Evolutionary conservation across 805 yeast species (phyloP).

Genomic region (Debaryomyces tyrocola): DNA sequence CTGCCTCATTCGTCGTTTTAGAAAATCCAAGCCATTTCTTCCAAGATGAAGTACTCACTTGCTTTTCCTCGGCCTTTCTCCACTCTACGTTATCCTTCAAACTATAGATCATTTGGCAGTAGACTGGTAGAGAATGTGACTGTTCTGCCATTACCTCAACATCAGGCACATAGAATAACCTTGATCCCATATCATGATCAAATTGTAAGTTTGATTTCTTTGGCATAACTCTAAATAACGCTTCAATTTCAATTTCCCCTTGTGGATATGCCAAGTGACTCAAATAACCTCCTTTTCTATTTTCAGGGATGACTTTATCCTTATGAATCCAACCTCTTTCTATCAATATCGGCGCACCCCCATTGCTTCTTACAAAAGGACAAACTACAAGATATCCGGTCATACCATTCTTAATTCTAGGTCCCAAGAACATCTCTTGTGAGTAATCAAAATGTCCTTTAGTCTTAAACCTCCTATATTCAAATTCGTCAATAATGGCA

Average conservation of each 20-base stretch:
- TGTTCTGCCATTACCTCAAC: constrained; percentile 75
- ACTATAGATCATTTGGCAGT: constrained; percentile 72
- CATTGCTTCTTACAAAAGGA: constrained; percentile 74
- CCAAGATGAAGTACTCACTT: constrained; percentile 5
- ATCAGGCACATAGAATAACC: constrained; percentile 78
- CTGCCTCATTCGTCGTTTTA: constrained; percentile 8
- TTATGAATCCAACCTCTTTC: constrained; percentile 93
- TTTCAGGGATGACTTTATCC: constrained; percentile 56
- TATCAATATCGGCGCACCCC: constrained; percentile 74
- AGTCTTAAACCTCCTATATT: constrained; percentile 74
- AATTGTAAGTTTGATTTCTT: constrained; percentile 66
- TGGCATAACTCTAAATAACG: constrained; percentile 69
- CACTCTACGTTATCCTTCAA: constrained; percentile 63
- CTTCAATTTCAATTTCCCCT: constrained; percentile 70
- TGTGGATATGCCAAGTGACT: constrained; percentile 71
- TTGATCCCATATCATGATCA: constrained; percentile 63
- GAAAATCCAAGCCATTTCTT: constrained; percentile 10
- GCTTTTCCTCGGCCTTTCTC: constrained; percentile 15
- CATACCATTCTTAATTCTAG: constrained; percentile 65
- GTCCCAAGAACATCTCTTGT: constrained; percentile 90
- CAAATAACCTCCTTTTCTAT: constrained; percentile 48
- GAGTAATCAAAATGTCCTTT: constrained; percentile 80
- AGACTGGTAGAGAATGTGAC: constrained; percentile 68
- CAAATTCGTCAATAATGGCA: constrained; percentile 68
- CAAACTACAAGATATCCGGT: constrained; percentile 80